Percentiles rank a stretch among this genome's conserved stretches.
These are phyloP conservation scores for Stellera chamaejasme DNA, from an alignment of 345 rosid species.

Conservation along the genomic window DNA sequence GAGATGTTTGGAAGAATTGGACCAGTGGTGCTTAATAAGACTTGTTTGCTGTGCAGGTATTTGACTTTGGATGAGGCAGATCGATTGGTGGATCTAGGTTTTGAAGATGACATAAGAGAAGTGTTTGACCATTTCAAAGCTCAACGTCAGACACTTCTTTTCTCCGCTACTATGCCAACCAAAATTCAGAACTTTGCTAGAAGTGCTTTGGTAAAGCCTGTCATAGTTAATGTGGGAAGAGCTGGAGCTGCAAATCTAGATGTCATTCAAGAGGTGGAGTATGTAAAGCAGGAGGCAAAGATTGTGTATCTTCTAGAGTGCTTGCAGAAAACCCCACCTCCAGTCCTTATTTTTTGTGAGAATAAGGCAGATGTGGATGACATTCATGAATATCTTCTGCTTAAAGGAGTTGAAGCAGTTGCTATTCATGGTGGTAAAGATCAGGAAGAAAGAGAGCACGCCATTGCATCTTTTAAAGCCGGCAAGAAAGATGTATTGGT, in stretches of 20 bases:
- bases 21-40: slow-evolving; percentile 7
- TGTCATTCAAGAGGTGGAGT: slow-evolving; percentile 94
- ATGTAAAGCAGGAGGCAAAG: slow-evolving; percentile 94
- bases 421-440: slow-evolving; percentile 91
- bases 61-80: slow-evolving; percentile 95
- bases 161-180: slow-evolving; percentile 95
- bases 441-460: slow-evolving; percentile 91
- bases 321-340: slow-evolving; percentile 91
- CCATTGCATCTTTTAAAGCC: slow-evolving; percentile 78
- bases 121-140: slow-evolving; percentile 91
- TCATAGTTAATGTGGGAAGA: slow-evolving; percentile 83
- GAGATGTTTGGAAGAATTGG: too few relatives aligned
- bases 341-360: slow-evolving; percentile 87
- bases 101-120: slow-evolving; percentile 95
- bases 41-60: slow-evolving; percentile 45
- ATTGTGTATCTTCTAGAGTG: slow-evolving; percentile 92
- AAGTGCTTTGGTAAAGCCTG: slow-evolving; percentile 85
- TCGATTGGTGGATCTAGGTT: slow-evolving; percentile 90
- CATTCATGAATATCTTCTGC: slow-evolving; percentile 80
- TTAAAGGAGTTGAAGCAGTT: slow-evolving; percentile 95
- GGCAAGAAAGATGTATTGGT: slow-evolving; percentile 85
- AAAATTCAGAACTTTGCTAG: slow-evolving; percentile 87
- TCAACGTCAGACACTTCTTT: slow-evolving; percentile 84
- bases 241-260: slow-evolving; percentile 98
- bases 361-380: slow-evolving; percentile 96